phyloP scores from a whole-genome alignment of 2,329 filamentous ascomycete genomes.

The Neoascochyta sp. region DNA sequence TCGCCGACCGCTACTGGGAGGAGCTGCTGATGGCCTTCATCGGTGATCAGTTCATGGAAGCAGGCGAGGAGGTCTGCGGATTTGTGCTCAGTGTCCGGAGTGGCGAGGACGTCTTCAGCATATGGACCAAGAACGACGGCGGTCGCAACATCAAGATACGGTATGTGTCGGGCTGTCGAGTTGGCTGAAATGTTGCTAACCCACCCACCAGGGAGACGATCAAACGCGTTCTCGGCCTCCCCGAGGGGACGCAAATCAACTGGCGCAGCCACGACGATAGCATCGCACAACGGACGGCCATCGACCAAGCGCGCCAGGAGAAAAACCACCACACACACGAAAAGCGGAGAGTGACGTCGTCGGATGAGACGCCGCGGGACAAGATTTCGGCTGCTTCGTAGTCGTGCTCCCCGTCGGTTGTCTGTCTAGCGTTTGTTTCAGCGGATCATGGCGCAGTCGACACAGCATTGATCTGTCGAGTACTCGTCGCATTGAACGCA shows the following conservation, averaged over 20 bases:
- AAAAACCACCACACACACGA: constrained; percentile 54
- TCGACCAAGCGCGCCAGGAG: constrained; percentile 87
- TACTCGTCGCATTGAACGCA: too few species aligned
- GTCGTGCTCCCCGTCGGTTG: too few species aligned
- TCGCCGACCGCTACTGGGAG: constrained; percentile 96
- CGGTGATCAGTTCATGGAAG: constrained; percentile 90
- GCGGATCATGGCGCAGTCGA: too few species aligned
- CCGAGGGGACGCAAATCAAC: constrained; percentile 81
- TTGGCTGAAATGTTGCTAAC: constrained; percentile 14
- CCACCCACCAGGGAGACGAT: constrained; percentile 72
- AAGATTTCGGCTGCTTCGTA: constrained; percentile 28
- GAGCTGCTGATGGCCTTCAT: constrained; percentile 85
- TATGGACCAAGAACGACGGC: constrained; percentile 94
- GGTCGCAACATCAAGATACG: constrained; percentile 94
- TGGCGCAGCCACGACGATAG: constrained; percentile 97
- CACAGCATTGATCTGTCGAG: too few species aligned
- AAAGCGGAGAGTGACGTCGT: constrained; percentile 42
- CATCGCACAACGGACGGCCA: constrained; percentile 84
- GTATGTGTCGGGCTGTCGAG: constrained; percentile 53
- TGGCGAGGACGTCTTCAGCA: constrained; percentile 94
- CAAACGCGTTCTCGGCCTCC: constrained; percentile 83
- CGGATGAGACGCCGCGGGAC: constrained; percentile 34
- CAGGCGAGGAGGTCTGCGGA: constrained; percentile 89
- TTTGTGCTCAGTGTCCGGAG: constrained; percentile 91
- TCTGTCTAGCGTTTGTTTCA: too few species aligned